A percentile compares a stretch with the other conserved stretches of the same genome.
Evolutionary conservation across 2,329 filamentous ascomycete species (phyloP).

Genomic region (Colletotrichum sp.): DNA sequence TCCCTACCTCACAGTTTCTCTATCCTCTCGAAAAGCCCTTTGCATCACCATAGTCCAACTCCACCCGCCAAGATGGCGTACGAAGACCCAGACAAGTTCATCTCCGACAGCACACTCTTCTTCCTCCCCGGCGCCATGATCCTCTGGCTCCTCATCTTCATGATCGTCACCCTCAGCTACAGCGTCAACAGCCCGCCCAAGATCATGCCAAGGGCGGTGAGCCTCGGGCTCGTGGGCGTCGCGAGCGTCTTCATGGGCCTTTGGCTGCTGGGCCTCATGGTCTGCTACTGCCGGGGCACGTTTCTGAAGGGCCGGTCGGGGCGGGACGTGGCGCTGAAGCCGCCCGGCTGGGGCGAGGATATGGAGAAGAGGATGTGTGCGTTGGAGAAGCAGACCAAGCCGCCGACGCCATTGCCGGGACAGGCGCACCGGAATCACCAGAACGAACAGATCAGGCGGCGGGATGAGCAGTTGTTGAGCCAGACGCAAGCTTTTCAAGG

Average conservation of each 20-base stretch:
- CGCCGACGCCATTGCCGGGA: background rate
- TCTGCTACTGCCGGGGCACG: conserved; percentile 6
- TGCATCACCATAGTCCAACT: background rate
- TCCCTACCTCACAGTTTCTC: background rate
- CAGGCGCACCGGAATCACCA: background rate
- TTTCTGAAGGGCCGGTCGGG: background rate
- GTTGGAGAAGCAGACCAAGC: background rate
- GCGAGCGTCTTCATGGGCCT: background rate
- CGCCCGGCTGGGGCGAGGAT: background rate
- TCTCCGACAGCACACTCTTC: conserved; percentile 5
- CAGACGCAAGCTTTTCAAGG: background rate
- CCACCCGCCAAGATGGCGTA: background rate
- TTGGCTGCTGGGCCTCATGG: background rate
- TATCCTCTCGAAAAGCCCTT: background rate
- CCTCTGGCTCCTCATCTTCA: conserved; percentile 5
- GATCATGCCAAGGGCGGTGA: background rate
- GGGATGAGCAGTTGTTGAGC: background rate
- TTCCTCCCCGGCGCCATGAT: background rate
- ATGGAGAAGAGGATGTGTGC: background rate
- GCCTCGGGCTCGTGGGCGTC: background rate
- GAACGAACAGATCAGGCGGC: background rate
- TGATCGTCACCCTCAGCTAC: conserved; percentile 11
- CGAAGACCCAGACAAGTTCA: background rate
- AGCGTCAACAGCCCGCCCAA: background rate
- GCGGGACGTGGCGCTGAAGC: background rate